A percentile compares a stretch with the other conserved stretches of the same genome.
These are phyloP conservation scores for Candida bentonensis DNA, from an alignment of 805 yeast species.

Conservation along the genomic window DNA sequence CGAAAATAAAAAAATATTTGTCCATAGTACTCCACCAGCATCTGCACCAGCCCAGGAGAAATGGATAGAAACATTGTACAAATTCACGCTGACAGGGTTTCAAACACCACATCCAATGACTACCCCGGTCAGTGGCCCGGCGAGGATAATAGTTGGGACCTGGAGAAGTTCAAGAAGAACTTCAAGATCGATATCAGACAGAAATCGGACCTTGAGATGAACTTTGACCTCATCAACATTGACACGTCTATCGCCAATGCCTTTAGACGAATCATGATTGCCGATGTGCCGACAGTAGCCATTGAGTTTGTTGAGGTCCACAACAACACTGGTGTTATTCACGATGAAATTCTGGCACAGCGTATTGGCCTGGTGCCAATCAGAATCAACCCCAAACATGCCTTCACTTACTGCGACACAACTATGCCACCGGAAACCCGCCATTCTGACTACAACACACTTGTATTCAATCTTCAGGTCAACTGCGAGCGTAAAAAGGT, in stretches of 20 bases:
- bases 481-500: conserved; percentile 74
- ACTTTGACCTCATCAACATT: conserved; percentile 72
- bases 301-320: conserved; percentile 82
- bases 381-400: conserved; percentile 76
- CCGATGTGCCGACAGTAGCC: conserved; percentile 94
- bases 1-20: too few species aligned
- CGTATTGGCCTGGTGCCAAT: conserved; percentile 88
- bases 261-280: conserved; percentile 89
- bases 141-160: conserved; percentile 65
- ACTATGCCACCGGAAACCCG: conserved; percentile 3
- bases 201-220: conserved; percentile 48
- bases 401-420: conserved; percentile 38
- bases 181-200: conserved; percentile 52
- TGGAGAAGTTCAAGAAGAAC: conserved; percentile 59
- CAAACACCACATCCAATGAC: conserved; percentile 57
- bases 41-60: too few species aligned
- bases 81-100: conserved; percentile 14
- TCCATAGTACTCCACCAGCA: too few species aligned
- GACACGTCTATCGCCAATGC: conserved; percentile 95
- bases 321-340: conserved; percentile 92
- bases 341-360: conserved; percentile 93
- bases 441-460: conserved; percentile 78
- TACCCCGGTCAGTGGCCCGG: conserved; percentile 73
- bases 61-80: conserved; percentile 11
- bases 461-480: conserved; percentile 69